Conservation (phyloP, 208 protist species). For the Leptomonas seymouri region DNA sequence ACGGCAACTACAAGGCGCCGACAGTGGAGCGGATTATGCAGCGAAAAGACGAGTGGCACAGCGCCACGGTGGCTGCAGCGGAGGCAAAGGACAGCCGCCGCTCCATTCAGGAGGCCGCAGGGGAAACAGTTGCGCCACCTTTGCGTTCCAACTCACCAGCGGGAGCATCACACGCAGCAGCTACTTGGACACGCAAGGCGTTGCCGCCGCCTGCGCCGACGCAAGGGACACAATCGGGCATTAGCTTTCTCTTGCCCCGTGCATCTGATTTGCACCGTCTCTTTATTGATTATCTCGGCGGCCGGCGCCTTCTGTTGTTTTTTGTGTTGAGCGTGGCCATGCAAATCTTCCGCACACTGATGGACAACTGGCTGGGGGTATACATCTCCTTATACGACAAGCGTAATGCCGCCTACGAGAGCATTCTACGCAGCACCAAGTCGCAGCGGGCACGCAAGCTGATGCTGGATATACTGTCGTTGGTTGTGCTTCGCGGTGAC, state of each 20-base stretch:
- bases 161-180: not conserved
- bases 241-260: conserved; percentile 40
- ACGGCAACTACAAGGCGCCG: conserved; percentile 22
- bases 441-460: conserved; percentile 38
- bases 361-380: conserved; percentile 81
- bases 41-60: conserved; percentile 39
- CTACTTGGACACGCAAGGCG: not conserved
- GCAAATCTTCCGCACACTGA: conserved; percentile 58
- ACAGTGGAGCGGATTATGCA: conserved; percentile 34
- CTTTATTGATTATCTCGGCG: conserved; percentile 52
- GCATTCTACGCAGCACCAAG: conserved; percentile 42
- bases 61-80: conserved; percentile 32
- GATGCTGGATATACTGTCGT: conserved; percentile 33
- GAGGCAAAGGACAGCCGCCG: conserved; percentile 29
- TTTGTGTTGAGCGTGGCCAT: conserved; percentile 46
- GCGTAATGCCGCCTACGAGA: conserved; percentile 41
- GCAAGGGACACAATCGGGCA: conserved; percentile 4
- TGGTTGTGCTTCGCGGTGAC: conserved; percentile 31
- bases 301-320: conserved; percentile 31
- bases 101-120: conserved; percentile 11
- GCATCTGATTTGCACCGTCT: conserved; percentile 42
- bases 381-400: conserved; percentile 65
- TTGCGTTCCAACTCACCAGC: not conserved
- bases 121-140: not conserved
- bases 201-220: conserved; percentile 2